Evolutionary conservation across 495 filamentous ascomycete genomes (phyloP), one percentile per base, ranked within the genome.

Genomic region (Viridothelium virens): DNA sequence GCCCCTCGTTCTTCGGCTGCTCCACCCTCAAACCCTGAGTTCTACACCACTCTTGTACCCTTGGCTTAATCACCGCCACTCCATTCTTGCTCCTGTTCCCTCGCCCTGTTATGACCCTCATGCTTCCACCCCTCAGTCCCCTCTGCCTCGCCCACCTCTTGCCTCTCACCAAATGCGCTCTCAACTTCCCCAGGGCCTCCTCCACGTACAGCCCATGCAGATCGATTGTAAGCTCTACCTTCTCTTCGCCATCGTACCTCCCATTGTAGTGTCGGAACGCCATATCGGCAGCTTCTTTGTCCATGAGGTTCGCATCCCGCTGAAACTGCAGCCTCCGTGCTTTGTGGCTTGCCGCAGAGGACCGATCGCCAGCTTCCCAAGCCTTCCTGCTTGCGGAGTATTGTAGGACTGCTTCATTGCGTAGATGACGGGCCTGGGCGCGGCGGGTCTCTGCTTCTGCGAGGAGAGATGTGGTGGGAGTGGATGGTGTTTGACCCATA

Each of bases 401-500:
- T 18, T 53, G 48, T 14, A 5, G 5, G 18, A 14, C 16, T 53
- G 48, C 48, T 53, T 53, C 11, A 53, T 53, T 18, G 10, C 48
- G 48, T n/a, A 53, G n/a, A 5, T 53, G 5, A 53, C 48, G 48
- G 48, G 48, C 48, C 11, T n/a, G 48, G 5, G 11, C 18, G 5
- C 48, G 48, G 48, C 48, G 18, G n/a, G n/a, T n/a, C 18, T 53
- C 48, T 11, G 48, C 11, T 14, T 53, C 48, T 11, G 18, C 9
- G 48, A 53, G 48, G 0, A 53, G 48, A 25, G 48, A 53, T n/a
- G 11, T n/a, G 48, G 48, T 53, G 12, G 48, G 18, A 18, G n/a
- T 25, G 48, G 48, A 53, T 53, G 48, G 5, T 9, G 48, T 53
- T 53, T 53, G 48, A 25, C 48, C 48, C 48, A 53, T 53, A n/a